These are phyloP conservation scores for Pseudozyma sp. DNA, from an alignment of 1,284 basidiomycete species.

Conservation along the genomic window DNA sequence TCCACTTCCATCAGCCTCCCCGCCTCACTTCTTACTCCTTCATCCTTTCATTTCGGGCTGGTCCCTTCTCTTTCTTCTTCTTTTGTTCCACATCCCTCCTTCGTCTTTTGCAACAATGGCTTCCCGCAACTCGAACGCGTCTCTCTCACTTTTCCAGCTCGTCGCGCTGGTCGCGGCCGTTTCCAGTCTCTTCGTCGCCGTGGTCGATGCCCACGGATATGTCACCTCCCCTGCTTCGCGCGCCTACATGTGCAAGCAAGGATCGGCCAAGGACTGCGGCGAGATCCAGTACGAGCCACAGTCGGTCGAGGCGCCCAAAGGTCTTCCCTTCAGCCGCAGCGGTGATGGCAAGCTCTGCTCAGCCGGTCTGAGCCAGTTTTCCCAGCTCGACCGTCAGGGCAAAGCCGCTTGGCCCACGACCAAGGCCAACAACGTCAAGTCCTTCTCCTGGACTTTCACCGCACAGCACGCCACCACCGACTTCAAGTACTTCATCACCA, in stretches of 20 bases:
- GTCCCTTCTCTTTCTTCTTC: conserved; percentile 11
- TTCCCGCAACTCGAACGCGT: conserved; percentile 1
- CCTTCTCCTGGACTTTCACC: conserved; percentile 49
- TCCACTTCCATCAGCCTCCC: conserved; percentile 6
- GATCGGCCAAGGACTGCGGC: conserved; percentile 60
- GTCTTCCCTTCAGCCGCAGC: conserved; percentile 41
- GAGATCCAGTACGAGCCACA: conserved; percentile 54
- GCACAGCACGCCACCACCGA: conserved; percentile 52
- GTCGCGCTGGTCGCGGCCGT: conserved; percentile 40
- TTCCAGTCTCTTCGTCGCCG: conserved; percentile 38
- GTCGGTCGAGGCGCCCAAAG: conserved; percentile 48
- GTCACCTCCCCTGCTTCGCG: conserved; percentile 71
- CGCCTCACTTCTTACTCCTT: conserved; percentile 1
- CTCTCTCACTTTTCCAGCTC: conserved; percentile 24
- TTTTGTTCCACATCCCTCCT: not conserved
- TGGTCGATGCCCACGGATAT: conserved; percentile 47
- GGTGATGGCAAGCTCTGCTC: conserved; percentile 43
- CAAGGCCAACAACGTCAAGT: conserved; percentile 23
- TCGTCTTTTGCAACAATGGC: conserved; percentile 2
- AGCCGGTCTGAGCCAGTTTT: conserved; percentile 43
- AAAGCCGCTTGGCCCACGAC: conserved; percentile 27
- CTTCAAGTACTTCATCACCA: conserved; percentile 53
- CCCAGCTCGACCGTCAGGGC: conserved; percentile 39
- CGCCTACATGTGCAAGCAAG: conserved; percentile 73
- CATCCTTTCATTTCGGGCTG: conserved; percentile 14